Conservation (phyloP, 345 rosid species). For the Eucalyptus brandiana region DNA sequence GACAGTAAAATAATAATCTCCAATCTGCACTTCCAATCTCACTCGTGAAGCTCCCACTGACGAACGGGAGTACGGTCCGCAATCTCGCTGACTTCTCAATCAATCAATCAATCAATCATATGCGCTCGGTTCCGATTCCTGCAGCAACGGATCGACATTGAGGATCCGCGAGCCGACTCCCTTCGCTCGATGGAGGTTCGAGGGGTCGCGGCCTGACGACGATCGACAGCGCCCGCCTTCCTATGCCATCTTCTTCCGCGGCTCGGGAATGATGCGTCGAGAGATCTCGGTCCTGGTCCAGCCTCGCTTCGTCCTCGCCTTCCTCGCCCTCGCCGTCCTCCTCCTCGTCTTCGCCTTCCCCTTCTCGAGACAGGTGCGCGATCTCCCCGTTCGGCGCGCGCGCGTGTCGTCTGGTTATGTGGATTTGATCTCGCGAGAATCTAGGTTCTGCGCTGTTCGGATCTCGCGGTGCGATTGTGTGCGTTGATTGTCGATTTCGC, state of each 20-base stretch:
- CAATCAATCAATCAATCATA: background rate
- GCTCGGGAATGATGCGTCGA: slow-evolving; percentile 32
- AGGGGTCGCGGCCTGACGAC: background rate
- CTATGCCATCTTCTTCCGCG: background rate
- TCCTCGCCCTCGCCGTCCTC: slow-evolving; percentile 20
- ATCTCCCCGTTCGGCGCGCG: background rate
- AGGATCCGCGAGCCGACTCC: background rate
- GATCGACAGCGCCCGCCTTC: background rate
- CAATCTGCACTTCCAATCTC: background rate
- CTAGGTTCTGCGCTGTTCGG: background rate
- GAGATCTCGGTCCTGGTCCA: slow-evolving; percentile 48
- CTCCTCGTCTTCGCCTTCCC: slow-evolving; percentile 44
- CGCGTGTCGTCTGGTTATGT: slow-evolving; percentile 1
- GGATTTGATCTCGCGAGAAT: background rate
- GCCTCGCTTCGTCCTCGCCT: slow-evolving; percentile 48
- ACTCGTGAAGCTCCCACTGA: background rate
- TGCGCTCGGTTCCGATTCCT: background rate
- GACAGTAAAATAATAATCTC: background rate
- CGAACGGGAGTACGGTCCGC: background rate
- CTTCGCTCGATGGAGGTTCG: background rate
- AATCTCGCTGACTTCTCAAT: background rate
- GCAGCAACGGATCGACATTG: background rate
- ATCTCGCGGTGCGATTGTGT: background rate
- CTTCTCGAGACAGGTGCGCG: slow-evolving; percentile 25
- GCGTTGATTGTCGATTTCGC: background rate